Evolutionary conservation across 495 filamentous ascomycete genomes (phyloP).

Genomic region (Xylaria scruposa): DNA sequence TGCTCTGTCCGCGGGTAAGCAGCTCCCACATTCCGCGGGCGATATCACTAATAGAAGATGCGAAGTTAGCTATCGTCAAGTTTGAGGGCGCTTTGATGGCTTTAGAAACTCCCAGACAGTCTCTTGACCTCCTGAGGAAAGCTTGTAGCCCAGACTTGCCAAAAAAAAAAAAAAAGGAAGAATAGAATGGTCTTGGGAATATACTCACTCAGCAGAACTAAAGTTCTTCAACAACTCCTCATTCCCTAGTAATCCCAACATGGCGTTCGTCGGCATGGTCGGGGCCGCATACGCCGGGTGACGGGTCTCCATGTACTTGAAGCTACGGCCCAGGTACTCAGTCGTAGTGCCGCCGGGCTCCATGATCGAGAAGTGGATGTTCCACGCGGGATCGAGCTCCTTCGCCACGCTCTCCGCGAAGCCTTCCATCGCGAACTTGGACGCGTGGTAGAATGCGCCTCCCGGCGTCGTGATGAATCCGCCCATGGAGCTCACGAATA

Average conservation of each 20-base stretch:
- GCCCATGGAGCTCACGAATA: conserved; percentile 61
- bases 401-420: conserved; percentile 60
- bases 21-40: conserved; percentile 47
- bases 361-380: conserved; percentile 53
- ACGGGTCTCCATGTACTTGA: conserved; percentile 22
- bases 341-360: conserved; percentile 60
- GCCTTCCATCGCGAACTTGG: conserved; percentile 63
- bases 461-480: conserved; percentile 56
- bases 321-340: conserved; percentile 35
- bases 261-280: conserved; percentile 41
- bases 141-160: no score
- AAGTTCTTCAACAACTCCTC: conserved; percentile 39
- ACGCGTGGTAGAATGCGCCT: conserved; percentile 61
- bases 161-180: no score
- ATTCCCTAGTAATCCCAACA: conserved; percentile 46
- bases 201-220: conserved; percentile 35
- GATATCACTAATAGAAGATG: conserved; percentile 29
- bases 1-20: conserved; percentile 41
- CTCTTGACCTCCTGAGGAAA: no score
- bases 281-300: conserved; percentile 48
- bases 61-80: no score
- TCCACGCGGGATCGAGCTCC: conserved; percentile 63
- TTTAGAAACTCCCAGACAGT: no score
- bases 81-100: no score
- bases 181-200: no score